phyloP scores from a whole-genome alignment of 208 protist species.

The Naegleria fowleri region DNA sequence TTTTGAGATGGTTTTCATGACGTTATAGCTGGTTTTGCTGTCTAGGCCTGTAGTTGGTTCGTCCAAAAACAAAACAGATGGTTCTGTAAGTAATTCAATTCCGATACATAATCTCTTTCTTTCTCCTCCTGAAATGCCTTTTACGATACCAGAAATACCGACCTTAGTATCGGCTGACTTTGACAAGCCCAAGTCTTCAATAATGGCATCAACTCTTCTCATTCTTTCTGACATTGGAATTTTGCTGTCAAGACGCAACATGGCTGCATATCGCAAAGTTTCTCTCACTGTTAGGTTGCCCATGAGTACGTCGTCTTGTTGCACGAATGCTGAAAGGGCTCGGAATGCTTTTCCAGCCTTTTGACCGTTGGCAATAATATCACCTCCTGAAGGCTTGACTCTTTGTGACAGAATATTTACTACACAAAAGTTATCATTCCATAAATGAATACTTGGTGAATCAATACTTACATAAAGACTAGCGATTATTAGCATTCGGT shows the following conservation, averaged over 20 bases:
- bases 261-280: slow-evolving; percentile 70
- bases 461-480: background rate
- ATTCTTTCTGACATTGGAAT: slow-evolving; percentile 53
- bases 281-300: slow-evolving; percentile 71
- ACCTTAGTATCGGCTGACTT: slow-evolving; percentile 63
- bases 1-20: slow-evolving; percentile 43
- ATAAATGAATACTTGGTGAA: slow-evolving; percentile 41
- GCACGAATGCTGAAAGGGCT: slow-evolving; percentile 62
- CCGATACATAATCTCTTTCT: slow-evolving; percentile 28
- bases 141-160: slow-evolving; percentile 39
- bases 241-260: background rate
- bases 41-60: slow-evolving; percentile 60
- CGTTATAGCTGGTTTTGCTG: slow-evolving; percentile 38
- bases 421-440: background rate
- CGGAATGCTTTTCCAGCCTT: background rate
- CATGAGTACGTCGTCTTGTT: slow-evolving; percentile 78
- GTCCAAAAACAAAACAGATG: slow-evolving; percentile 27
- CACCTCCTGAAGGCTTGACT: background rate
- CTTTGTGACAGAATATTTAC: slow-evolving; percentile 16
- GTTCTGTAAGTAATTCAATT: slow-evolving; percentile 23
- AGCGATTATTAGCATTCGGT: no score
- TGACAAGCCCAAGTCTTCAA: slow-evolving; percentile 59
- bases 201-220: slow-evolving; percentile 55
- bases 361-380: background rate
- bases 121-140: slow-evolving; percentile 30